Evolutionary conservation across 805 yeast species (phyloP), one percentile per base, ranked within the genome.

Genomic region (Saccharomycopsis sp.): DNA sequence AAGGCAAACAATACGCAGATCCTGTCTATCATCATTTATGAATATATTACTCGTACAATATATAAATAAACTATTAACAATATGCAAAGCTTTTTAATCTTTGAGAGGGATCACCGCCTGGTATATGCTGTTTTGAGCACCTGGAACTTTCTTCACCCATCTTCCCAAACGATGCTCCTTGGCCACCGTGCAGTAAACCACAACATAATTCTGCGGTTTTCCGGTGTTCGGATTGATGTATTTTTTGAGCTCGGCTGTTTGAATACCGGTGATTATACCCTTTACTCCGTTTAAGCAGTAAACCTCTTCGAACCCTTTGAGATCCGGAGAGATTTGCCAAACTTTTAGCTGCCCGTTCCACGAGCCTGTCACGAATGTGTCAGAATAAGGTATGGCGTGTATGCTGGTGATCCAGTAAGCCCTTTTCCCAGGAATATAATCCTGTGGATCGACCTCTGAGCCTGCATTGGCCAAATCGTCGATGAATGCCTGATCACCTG

Each of bases 81-180:
- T 29, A 29, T 7, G 12, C 12, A 29, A 5, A 29, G 12, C 5
- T 29, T 5, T 12, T 47, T 48, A 50, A 41, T 53, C 40, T 54
- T 57, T 56, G 23, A 53, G 40, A 46, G 51, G 51, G 55, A 81
- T 73, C 24, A 74, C 75, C 58, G 78, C 81, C 8, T 84, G 80
- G 64, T 77, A 82, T 63, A 89, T 75, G 59, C 89, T 89, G 71
- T 88, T 89, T 70, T 92, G 81, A 34, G 87, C 85, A 5, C 88
- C 88, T 24, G 76, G 75, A 41, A 79, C 75, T 56, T 80, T 76
- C 51, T 78, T 75, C 24, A 84, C 70, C 97, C 97, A 91, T 68
- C 97, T 84, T 44, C 97, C 97, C 58, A 89, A 75, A 68, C 87
- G 82, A 67, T 87, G 96, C 71, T 92, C 97, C 70, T 91, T 89